Base-by-base conservation (phyloP, 2,329 filamentous ascomycete genomes). In the Cladosporium sphaerospermum region DNA sequence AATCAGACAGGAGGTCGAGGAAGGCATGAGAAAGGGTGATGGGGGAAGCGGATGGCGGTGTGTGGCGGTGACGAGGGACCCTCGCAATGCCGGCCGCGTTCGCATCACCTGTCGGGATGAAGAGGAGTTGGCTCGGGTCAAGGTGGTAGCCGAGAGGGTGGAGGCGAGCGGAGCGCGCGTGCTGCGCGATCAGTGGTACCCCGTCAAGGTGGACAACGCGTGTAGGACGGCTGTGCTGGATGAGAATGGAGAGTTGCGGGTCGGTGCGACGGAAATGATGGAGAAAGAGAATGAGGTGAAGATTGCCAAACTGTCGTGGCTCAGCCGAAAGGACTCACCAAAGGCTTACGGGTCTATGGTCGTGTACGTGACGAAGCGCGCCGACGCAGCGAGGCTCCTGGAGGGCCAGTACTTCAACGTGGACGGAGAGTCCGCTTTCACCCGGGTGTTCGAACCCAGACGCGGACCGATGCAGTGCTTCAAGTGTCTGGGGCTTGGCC, bases 331-430 rank as follows among this genome's bases (percentile, higher is more conserved):
- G 37, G 28, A 55, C 34, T 18, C 23, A 14, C 41, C 14, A 2
- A 55, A 55, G 32, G 48, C 42, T 8, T 55, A 48, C 9, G 43
- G 48, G 19, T 55, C 49, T 8, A 55, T 53, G 19, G 36, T 55
- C 3, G n/a, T n/a, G n/a, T n/a, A n/a, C n/a, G n/a, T n/a, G n/a
- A n/a, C n/a, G n/a, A n/a, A n/a, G n/a, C n/a, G n/a, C n/a, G n/a
- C n/a, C n/a, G n/a, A n/a, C n/a, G n/a, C n/a, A n/a, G n/a, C n/a
- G n/a, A n/a, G n/a, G n/a, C n/a, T n/a, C n/a, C n/a, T n/a, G n/a
- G n/a, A n/a, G n/a, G n/a, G n/a, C n/a, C n/a, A n/a, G n/a, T n/a
- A n/a, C n/a, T n/a, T n/a, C n/a, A n/a, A n/a, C n/a, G n/a, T n/a
- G n/a, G n/a, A n/a, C n/a, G n/a, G n/a, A n/a, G n/a, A n/a, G n/a